Percentiles rank a stretch among this genome's conserved stretches.
phyloP scores from a whole-genome alignment of 345 rosid genomes.

The Lepidium sativum region DNA sequence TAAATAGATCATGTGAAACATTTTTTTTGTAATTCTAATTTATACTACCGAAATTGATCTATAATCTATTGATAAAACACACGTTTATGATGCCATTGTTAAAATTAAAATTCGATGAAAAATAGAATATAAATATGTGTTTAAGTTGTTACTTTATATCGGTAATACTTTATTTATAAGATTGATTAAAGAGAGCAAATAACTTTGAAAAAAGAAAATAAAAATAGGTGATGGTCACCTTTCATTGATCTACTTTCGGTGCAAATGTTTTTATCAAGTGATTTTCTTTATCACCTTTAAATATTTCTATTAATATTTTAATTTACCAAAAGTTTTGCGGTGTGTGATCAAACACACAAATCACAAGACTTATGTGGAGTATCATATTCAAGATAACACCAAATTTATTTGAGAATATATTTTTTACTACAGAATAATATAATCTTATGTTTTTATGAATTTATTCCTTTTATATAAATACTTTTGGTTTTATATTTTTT shows the following conservation, averaged over 20 bases:
- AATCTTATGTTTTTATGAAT: slow-evolving; percentile 1
- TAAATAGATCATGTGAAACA: no score
- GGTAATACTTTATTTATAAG: background rate
- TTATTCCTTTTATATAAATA: background rate
- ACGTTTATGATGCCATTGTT: no score
- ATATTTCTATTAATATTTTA: slow-evolving; percentile 1
- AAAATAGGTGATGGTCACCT: slow-evolving; percentile 16
- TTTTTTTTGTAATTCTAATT: no score
- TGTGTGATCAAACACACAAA: slow-evolving; percentile 27
- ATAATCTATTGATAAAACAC: no score
- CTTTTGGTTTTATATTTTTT: background rate
- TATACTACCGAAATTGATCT: no score
- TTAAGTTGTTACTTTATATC: background rate
- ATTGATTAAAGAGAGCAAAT: background rate
- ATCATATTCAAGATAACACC: slow-evolving; percentile 28
- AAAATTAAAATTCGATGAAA: no score
- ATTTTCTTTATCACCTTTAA: slow-evolving; percentile 19
- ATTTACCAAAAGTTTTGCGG: slow-evolving; percentile 14
- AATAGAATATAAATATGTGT: background rate
- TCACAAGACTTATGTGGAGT: slow-evolving; percentile 20
- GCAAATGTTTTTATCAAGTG: slow-evolving; percentile 25
- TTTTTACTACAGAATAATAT: slow-evolving; percentile 3
- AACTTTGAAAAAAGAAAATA: background rate
- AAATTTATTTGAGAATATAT: slow-evolving; percentile 20
- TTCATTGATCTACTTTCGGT: slow-evolving; percentile 27